phyloP scores from a whole-genome alignment of 2,329 filamentous ascomycete species.

The Penicillium sp. region DNA sequence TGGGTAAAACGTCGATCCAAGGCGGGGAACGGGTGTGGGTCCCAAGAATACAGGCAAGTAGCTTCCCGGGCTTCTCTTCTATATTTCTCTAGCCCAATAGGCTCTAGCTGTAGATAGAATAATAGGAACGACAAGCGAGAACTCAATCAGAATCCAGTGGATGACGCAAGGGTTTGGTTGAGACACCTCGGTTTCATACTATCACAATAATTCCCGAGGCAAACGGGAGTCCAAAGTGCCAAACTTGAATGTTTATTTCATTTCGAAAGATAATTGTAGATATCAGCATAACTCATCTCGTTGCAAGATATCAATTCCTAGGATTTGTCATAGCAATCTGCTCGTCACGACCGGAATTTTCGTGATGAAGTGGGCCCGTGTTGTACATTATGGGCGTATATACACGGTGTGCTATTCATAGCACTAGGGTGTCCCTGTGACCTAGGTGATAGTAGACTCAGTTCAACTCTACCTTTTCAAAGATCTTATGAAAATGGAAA shows the following conservation, averaged over 20 bases:
- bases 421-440: too few species aligned
- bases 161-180: neutral
- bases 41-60: neutral
- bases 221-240: neutral
- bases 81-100: neutral
- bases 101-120: neutral
- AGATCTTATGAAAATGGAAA: neutral
- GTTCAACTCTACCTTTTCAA: neutral
- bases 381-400: neutral
- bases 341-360: neutral
- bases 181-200: neutral
- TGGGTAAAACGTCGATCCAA: neutral
- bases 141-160: too few species aligned
- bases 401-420: neutral
- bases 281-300: neutral
- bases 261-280: too few species aligned
- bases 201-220: neutral
- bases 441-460: too few species aligned
- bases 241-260: neutral
- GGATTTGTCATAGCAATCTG: neutral
- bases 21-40: conserved; percentile 2
- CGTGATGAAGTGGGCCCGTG: neutral
- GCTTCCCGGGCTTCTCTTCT: neutral
- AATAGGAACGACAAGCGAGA: too few species aligned
- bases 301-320: neutral